Conservation (phyloP, 108 stramenopile species). For the Epithemia pelagica region DNA sequence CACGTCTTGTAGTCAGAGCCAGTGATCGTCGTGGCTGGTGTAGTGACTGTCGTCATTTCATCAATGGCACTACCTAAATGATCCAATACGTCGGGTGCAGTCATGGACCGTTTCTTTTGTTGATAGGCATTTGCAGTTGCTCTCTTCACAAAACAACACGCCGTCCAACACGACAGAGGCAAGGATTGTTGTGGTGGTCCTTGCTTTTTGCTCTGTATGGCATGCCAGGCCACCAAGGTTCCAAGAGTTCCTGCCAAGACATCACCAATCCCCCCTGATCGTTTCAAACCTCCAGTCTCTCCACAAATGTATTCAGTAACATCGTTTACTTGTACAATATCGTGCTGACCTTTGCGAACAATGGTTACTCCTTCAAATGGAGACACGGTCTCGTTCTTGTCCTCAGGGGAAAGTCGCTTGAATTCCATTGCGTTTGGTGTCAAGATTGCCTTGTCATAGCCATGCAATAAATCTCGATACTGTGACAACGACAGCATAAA, state of each 20-base stretch:
- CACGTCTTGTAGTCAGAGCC: too few species aligned
- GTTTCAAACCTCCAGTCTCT: constrained; percentile 82
- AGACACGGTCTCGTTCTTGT: not conserved
- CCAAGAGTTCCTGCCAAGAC: constrained; percentile 81
- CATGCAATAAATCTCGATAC: constrained; percentile 28
- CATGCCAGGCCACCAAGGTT: constrained; percentile 74
- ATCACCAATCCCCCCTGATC: constrained; percentile 97
- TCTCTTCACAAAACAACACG: constrained; percentile 63
- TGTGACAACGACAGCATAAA: constrained; percentile 66
- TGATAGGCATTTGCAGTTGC: constrained; percentile 69
- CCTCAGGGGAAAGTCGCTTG: constrained; percentile 44
- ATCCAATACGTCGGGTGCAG: constrained; percentile 76
- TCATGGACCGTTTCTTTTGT: constrained; percentile 68
- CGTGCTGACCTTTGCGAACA: constrained; percentile 28
- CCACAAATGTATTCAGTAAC: constrained; percentile 33
- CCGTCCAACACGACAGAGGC: constrained; percentile 63
- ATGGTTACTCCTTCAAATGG: not conserved
- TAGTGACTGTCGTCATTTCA: constrained; percentile 43
- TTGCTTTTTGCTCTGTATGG: constrained; percentile 27
- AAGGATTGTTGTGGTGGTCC: constrained; percentile 1
- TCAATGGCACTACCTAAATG: constrained; percentile 56
- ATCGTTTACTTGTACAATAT: constrained; percentile 20
- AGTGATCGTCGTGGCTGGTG: too few species aligned
- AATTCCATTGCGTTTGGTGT: constrained; percentile 95
- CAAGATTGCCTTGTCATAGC: constrained; percentile 54